These are phyloP conservation scores for Penicillium brasilianum DNA, from an alignment of 2,329 filamentous ascomycete genomes.

Conservation along the genomic window DNA sequence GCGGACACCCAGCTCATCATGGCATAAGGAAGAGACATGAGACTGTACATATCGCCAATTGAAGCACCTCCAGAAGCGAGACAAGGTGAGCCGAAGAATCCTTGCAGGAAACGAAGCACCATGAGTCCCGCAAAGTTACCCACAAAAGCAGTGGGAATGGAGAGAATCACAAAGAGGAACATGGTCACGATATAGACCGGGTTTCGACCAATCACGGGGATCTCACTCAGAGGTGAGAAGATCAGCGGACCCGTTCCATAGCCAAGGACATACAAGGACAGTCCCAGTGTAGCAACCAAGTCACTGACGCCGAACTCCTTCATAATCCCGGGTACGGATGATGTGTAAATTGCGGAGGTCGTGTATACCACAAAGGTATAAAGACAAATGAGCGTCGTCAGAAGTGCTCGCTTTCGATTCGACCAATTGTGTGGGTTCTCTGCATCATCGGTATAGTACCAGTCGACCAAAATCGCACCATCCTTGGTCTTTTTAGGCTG, in stretches of 20 bases:
- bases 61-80: conserved; percentile 62
- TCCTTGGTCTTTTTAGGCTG: conserved; percentile 41
- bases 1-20: conserved; percentile 63
- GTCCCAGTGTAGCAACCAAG: conserved; percentile 36
- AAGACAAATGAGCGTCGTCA: conserved; percentile 32
- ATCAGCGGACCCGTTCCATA: conserved; percentile 67
- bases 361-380: conserved; percentile 48
- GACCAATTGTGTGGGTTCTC: conserved; percentile 43
- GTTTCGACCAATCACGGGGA: conserved; percentile 69
- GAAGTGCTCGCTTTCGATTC: conserved; percentile 34
- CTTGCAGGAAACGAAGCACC: conserved; percentile 67
- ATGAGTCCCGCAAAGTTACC: conserved; percentile 68
- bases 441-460: conserved; percentile 37
- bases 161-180: conserved; percentile 70
- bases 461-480: conserved; percentile 43
- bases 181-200: conserved; percentile 71
- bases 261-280: conserved; percentile 42
- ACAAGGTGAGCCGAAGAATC: conserved; percentile 69
- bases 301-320: conserved; percentile 36
- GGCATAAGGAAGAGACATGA: conserved; percentile 63
- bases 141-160: conserved; percentile 67
- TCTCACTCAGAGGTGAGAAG: conserved; percentile 70
- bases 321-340: conserved; percentile 35
- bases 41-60: conserved; percentile 56
- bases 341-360: conserved; percentile 40